These are phyloP conservation scores for Ambrosia hybrid DNA, from an alignment of 140 eudicot genomes.

Conservation along the genomic window DNA sequence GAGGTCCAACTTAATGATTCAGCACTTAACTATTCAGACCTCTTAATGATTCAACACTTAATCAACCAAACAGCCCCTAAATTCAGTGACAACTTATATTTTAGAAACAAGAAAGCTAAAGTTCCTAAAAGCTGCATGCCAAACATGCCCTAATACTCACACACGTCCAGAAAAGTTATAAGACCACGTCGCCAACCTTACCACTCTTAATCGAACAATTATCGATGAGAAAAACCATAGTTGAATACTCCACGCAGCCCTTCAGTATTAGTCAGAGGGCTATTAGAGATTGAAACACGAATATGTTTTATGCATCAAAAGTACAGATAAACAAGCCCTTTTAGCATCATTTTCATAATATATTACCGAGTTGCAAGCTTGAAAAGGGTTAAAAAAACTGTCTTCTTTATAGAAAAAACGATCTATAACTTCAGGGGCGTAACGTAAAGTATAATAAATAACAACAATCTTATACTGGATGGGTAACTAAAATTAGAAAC, in stretches of 20 bases:
- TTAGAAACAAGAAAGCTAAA: background rate
- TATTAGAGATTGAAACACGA: background rate
- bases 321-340: background rate
- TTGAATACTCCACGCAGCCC: slow-evolving; percentile 1
- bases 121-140: background rate
- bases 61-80: too few species aligned
- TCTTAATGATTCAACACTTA: too few species aligned
- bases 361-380: background rate
- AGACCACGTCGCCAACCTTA: background rate
- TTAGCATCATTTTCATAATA: slow-evolving; percentile 1
- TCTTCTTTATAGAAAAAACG: background rate
- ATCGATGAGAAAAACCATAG: background rate
- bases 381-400: background rate
- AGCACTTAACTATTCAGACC: too few species aligned
- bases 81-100: too few species aligned
- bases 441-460: background rate
- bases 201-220: background rate
- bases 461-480: background rate
- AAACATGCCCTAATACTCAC: background rate
- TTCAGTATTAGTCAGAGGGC: background rate
- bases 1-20: too few species aligned
- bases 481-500: background rate
- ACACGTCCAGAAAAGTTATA: background rate
- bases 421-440: background rate
- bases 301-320: background rate